Evolutionary conservation across 1,284 basidiomycete species (phyloP), one percentile per base, ranked within the genome.

Genomic region (Macrocystidia cucumis): DNA sequence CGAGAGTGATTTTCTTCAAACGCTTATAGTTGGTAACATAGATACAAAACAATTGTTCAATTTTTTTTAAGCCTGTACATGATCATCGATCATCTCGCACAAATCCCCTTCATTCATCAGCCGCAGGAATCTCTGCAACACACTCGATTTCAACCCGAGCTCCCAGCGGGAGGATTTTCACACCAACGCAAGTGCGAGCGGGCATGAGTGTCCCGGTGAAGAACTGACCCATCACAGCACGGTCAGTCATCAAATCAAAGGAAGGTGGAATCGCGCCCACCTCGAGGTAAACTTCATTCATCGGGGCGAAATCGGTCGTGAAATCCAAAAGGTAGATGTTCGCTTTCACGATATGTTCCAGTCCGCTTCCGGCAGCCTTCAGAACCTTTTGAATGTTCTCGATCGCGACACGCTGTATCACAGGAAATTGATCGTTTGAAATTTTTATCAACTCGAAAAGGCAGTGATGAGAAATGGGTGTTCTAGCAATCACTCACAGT

Each of bases 131-230:
- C 34, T 70, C 67, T 5, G 78, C 78, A 23, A 74, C 63, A 43
- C 76, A 79, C 47, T 83, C 80, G 29, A 83, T 74, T 59, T 81
- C 78, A 20, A 83, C 68, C 41, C 67, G 67, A 2, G 75, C 78
- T 8, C 72, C 72, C 34, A 75, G 45, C 0, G 80, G 77, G 9
- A 84, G 65, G 13, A 64, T 54, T 2, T 64, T 68, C 11, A 83
- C 79, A 3, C 76, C 78, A 26, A 85, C 56, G 48, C 78, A 81
- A 7, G 79, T 82, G 29, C 78, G 63, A 17, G 78, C 76, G 14
- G 78, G 78, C 47, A 75, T 64, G 9, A 62, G 64, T 12, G 57
- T 56, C 35, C 55, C 55, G 12, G 62, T 54, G 44, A 78, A 77
- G 51, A 69, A 75, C 76, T 78, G 22, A n/a, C n/a, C n/a, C n/a